Percentiles rank a stretch among this genome's conserved stretches.
These are phyloP conservation scores for Trichoderma koningii DNA, from an alignment of 2,329 filamentous ascomycete species.

Conservation along the genomic window DNA sequence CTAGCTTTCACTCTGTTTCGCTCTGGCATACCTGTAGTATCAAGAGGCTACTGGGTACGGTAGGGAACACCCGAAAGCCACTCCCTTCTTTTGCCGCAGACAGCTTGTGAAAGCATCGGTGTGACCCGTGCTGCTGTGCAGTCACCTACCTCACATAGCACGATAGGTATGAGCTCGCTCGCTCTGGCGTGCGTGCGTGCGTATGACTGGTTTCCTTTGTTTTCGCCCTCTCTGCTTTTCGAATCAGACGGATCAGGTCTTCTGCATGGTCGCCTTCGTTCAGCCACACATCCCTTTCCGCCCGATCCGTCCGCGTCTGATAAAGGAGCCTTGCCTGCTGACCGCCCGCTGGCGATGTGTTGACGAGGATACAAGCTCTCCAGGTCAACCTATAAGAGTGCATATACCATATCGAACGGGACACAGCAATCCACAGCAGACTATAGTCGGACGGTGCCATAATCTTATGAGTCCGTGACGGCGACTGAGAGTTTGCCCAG, in stretches of 20 bases:
- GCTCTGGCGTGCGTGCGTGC: conserved; percentile 14
- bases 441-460: too few species aligned
- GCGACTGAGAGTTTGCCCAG: not conserved
- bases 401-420: too few species aligned
- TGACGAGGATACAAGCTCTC: not conserved
- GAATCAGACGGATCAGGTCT: not conserved
- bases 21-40: too few species aligned
- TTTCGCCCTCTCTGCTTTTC: not conserved
- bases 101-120: not conserved
- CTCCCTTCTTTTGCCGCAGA: not conserved
- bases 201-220: conserved; percentile 12
- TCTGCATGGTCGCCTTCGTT: not conserved
- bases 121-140: conserved; percentile 1
- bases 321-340: not conserved
- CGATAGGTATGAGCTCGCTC: conserved; percentile 8
- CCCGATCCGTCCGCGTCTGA: too few species aligned
- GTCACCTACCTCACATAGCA: not conserved
- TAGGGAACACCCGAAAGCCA: too few species aligned
- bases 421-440: too few species aligned
- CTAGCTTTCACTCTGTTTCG: too few species aligned
- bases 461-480: not conserved
- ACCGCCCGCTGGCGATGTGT: not conserved
- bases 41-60: too few species aligned
- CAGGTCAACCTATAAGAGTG: too few species aligned
- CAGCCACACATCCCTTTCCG: not conserved